Evolutionary conservation across 73 alveolate genomes (phyloP).

Genomic region (Breviolum minutum): DNA sequence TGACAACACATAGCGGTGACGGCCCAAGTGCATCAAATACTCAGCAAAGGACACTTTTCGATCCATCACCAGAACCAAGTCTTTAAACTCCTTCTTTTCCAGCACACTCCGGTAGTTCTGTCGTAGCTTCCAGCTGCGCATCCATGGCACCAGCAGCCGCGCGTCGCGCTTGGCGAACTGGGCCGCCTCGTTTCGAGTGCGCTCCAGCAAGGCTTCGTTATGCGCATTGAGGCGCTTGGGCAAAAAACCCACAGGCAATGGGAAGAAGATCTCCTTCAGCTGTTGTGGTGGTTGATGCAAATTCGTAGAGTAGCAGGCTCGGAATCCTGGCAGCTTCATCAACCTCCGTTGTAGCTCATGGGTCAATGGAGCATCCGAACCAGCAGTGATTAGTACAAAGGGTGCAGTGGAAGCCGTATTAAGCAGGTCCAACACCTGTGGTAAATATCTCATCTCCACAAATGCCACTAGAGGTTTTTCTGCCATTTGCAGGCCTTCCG

Average conservation of each 20-base stretch:
- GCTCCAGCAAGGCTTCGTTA: background rate
- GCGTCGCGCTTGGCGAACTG: background rate
- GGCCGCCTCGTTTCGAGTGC: background rate
- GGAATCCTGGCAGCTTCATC: slow-evolving; percentile 9
- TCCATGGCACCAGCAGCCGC: slow-evolving; percentile 68
- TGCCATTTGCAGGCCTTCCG: background rate
- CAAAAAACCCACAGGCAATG: slow-evolving; percentile 57
- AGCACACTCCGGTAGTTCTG: background rate
- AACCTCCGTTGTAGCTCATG: slow-evolving; percentile 28
- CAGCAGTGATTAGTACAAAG: slow-evolving; percentile 63
- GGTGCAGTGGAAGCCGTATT: background rate
- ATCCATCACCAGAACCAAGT: slow-evolving; percentile 13
- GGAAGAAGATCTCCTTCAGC: slow-evolving; percentile 27
- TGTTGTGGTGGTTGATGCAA: slow-evolving; percentile 3
- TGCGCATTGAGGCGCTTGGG: slow-evolving; percentile 2
- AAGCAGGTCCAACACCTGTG: slow-evolving; percentile 9
- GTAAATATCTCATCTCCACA: slow-evolving; percentile 60
- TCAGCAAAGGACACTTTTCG: background rate
- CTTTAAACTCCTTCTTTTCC: background rate
- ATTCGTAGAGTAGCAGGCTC: slow-evolving; percentile 45
- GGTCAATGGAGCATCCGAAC: slow-evolving; percentile 81
- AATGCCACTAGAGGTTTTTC: background rate
- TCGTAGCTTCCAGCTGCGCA: slow-evolving; percentile 61
- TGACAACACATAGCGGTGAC: slow-evolving; percentile 37
- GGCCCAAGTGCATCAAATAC: slow-evolving; percentile 21